Base-by-base conservation (phyloP, 2,329 filamentous ascomycete species). In the Cladosporium cucumerinum region DNA sequence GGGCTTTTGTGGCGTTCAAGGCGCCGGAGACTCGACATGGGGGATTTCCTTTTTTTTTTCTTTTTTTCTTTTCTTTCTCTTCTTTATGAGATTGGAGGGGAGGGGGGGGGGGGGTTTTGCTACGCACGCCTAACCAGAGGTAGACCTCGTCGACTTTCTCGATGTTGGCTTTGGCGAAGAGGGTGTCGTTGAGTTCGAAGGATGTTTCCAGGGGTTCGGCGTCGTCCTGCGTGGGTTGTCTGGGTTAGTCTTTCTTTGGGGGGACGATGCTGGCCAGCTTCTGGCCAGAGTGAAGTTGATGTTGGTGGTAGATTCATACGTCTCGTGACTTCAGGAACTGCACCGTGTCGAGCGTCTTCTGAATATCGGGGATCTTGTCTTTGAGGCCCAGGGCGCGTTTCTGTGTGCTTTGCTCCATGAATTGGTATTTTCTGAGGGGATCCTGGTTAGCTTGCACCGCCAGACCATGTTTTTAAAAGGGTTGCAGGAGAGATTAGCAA, bases 311-410 rank as follows among this genome's bases (percentile, higher is more conserved):
- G 5, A 10, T 11, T 49, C 66, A 26, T 62, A 91, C 90, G 78
- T 89, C 89, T 75, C 90, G 86, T 66, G 87, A 84, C 80, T 91
- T 89, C 67, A 99, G 77, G 73, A 98, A 98, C 65, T 83, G 85
- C 59, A 98, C 94, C 21, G 92, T 95, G 66, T 98, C 94, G 66
- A 98, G 80, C 0, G 95, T 98, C 83, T 97, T 97, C 73, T 92
- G 89, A 69, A 99, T 98, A 77, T 99, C 95, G 0, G 95, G 95
- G 70, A 99, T 93, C 82, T 98, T 99, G 75, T 97, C 93, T 74
- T 89, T 91, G 64, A 99, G 82, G 2, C 93, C 93, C 4, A 85
- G 83, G 61, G 91, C 89, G 57, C 95, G 87, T 68, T 92, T 86
- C 78, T 96, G 90, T 66, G 95, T 91, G 78, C 97, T 98, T 76